Base-by-base conservation (phyloP, 2,329 filamentous ascomycete species). In the Colletotrichum filicis region DNA sequence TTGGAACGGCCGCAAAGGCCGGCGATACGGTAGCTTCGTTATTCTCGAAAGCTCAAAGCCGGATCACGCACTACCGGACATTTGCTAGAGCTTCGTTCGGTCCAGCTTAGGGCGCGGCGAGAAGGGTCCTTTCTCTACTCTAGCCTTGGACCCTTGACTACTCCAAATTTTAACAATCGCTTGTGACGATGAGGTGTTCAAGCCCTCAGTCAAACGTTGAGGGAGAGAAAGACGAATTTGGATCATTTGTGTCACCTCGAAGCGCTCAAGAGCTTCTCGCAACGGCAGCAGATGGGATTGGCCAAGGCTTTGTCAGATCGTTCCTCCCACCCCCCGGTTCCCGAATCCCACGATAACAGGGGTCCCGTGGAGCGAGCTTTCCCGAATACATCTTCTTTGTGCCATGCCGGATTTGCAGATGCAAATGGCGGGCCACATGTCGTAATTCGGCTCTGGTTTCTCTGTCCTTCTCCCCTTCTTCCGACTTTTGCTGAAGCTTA, bases 341-440 rank as follows among this genome's bases (percentile, higher is more conserved):
- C 42, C 19, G 19, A 49, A 19, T 35, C 42, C 62, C 42, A 49
- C 49, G 28, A 61, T 59, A 56, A 35, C 19, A 28, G 16, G 37
- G 30, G 61, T 30, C 26, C 35, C n/a, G 6, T 16, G 37, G 37
- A 42, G 37, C 37, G 26, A 37, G 26, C 28, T 30, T 22, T n/a
- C 8, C 26, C 46, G 32, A 32, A 14, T 42, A 42, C 16, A 49
- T 12, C 55, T 26, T n/a, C 19, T 7, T 16, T 22, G 62, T 56
- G 19, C 63, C 32, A 66, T 63, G 56, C 46, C 62, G 37, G 37
- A 55, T 24, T 26, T 30, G 56, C 56, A 60, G 62, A 60, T 24
- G 30, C 19, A 49, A 65, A 59, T 60, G 53, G 62, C 42, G 46
- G 55, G 61, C 30, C 55, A 46, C 67, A 61, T 37, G 55, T 60